Conservation (phyloP, 257 asterid species). For the Solanum bulbocastanum region DNA sequence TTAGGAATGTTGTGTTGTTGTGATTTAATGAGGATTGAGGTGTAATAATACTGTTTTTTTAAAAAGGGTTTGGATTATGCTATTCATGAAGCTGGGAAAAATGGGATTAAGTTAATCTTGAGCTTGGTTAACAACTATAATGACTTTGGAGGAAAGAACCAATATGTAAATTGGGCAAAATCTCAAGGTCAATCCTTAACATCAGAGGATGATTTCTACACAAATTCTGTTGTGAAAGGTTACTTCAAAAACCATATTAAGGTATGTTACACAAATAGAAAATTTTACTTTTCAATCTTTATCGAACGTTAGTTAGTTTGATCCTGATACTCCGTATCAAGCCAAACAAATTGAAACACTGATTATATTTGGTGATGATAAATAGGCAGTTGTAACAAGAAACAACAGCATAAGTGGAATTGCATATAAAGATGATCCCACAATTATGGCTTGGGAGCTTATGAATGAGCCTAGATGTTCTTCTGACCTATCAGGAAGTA, state of each 20-base stretch:
- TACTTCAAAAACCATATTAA: constrained; percentile 51
- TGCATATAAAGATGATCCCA: constrained; percentile 59
- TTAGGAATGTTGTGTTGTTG: not conserved
- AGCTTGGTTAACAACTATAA: constrained; percentile 53
- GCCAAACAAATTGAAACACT: rapidly evolving
- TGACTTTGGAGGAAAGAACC: constrained; percentile 47
- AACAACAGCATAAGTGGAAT: constrained; percentile 40
- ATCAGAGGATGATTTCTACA: constrained; percentile 61
- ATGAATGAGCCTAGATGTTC: constrained; percentile 74
- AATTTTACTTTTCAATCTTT: not conserved
- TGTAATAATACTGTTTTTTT: not conserved
- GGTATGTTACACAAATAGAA: constrained; percentile 5
- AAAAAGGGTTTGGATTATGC: constrained; percentile 57
- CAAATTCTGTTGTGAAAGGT: constrained; percentile 28
- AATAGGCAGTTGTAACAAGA: constrained; percentile 58
- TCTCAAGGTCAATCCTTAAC: constrained; percentile 19
- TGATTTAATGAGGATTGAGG: not conserved
- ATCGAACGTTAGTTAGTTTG: not conserved
- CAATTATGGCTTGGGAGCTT: constrained; percentile 78
- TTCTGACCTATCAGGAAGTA: constrained; percentile 39
- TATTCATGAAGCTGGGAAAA: constrained; percentile 44
- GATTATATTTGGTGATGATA: not conserved
- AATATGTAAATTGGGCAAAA: constrained; percentile 67
- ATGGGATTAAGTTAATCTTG: constrained; percentile 49
- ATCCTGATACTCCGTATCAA: not conserved